phyloP scores from a whole-genome alignment of 1,284 basidiomycete genomes.

The Meripilus lineatus region DNA sequence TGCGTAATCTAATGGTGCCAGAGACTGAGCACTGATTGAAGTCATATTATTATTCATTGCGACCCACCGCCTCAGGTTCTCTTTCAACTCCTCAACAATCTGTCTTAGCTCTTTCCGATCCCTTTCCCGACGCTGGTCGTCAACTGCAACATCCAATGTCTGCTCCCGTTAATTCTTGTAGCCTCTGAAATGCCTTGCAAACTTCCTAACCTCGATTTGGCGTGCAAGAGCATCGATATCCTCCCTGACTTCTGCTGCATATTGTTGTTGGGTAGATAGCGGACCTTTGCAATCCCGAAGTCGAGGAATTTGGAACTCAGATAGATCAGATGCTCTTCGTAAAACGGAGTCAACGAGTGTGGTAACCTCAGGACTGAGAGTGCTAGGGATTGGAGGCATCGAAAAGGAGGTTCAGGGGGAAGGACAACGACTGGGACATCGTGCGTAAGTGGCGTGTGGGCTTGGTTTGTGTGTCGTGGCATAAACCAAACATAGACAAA shows the following conservation, averaged over 20 bases:
- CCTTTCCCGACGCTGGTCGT: conserved; percentile 58
- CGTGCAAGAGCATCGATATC: conserved; percentile 62
- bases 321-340: conserved; percentile 59
- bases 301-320: conserved; percentile 70
- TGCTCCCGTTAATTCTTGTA: conserved; percentile 28
- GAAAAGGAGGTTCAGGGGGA: background rate
- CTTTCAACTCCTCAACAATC: conserved; percentile 45
- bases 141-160: conserved; percentile 61
- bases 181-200: background rate
- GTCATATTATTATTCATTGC: background rate
- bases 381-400: conserved; percentile 61
- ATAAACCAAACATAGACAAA: too few relatives aligned
- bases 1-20: conserved; percentile 42
- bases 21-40: background rate
- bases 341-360: conserved; percentile 47
- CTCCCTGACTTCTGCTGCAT: conserved; percentile 69
- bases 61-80: conserved; percentile 46
- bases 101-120: conserved; percentile 45
- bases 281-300: conserved; percentile 64
- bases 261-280: conserved; percentile 61
- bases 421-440: background rate
- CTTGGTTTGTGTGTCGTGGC: too few relatives aligned
- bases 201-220: conserved; percentile 62
- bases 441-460: too few relatives aligned
- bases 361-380: conserved; percentile 45